These are phyloP conservation scores for Auxenochlorella pyrenoidosa DNA, from an alignment of 139 green algal genomes.

Conservation along the genomic window DNA sequence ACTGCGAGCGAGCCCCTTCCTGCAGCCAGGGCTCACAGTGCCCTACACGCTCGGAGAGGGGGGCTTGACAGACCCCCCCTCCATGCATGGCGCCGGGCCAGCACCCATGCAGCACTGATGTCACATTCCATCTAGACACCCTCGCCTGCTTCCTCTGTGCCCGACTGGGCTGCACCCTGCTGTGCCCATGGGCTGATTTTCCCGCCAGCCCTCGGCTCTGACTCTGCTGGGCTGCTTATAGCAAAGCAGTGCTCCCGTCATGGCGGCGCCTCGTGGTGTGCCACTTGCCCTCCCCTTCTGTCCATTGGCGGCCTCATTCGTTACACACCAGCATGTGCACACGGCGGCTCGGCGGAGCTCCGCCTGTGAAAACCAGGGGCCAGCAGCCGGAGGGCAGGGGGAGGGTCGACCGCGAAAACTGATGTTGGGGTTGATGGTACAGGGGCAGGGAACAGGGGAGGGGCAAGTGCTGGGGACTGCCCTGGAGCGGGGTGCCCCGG, in stretches of 20 bases:
- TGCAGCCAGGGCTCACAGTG: not conserved
- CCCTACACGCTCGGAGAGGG: not conserved
- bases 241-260: too few relatives aligned
- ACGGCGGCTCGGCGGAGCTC: not conserved
- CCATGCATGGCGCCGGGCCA: too few relatives aligned
- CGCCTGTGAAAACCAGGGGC: conserved; percentile 5
- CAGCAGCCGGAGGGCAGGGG: not conserved
- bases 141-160: not conserved
- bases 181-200: too few relatives aligned
- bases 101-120: conserved; percentile 23
- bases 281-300: not conserved
- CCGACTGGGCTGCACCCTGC: not conserved
- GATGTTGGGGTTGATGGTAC: not conserved
- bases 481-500: too few relatives aligned
- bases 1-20: conserved; percentile 17
- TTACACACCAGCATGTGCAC: conserved; percentile 9
- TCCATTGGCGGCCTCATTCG: not conserved
- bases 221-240: not conserved
- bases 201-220: too few relatives aligned
- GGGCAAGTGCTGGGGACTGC: too few relatives aligned
- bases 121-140: not conserved
- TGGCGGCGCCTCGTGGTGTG: too few relatives aligned
- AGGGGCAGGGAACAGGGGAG: not conserved
- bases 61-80: not conserved
- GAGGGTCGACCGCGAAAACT: not conserved